Base-by-base conservation (phyloP, 2,329 filamentous ascomycete genomes). In the Mycosphaerella arachidis region DNA sequence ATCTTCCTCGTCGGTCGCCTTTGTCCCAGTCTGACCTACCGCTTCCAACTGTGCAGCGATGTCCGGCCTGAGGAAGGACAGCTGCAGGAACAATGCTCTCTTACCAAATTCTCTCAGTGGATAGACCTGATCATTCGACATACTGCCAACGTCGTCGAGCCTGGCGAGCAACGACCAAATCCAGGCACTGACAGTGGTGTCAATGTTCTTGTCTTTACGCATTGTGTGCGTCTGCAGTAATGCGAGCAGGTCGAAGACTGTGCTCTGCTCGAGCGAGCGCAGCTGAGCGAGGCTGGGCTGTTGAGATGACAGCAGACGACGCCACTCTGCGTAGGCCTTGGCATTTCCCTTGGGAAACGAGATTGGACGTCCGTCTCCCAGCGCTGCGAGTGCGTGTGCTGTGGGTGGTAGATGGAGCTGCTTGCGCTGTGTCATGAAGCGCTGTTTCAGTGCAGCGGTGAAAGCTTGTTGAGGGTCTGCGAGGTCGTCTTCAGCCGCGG, bases 91-190 rank as follows among this genome's bases (percentile, higher is more conserved):
- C 10, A 73, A 53, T 20, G 91, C 91, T 64, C 86, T 83, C 74
- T 91, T 91, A 0, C 89, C 92, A 35, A 97, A 73, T 59, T 94
- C 90, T 54, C 93, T 82, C 30, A 97, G 78, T 68, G 86, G 85
- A 5, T 86, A 87, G 33, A 96, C 84, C 69, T 94, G 89, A 48
- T 86, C 83, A 63, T 90, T 88, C 62, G 85, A 84, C 72, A 97
- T 78, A 72, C 90, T 86, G 1, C 91, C 91, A 9, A 85, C 78
- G 37, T 72, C 70, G 37, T 89, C 87, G 60, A 93, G 81, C 59
- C 86, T 83, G 2, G 89, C 91, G 48, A 97, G 78, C 59, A 96
- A 75, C 0, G 88, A 86, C 92, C 92, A 97, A 4, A 90, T 79
- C 93, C 93, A 97, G 16, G 86, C 82, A 61, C 91, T 92, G 4